Evolutionary conservation across 2,329 filamentous ascomycete species (phyloP).

Genomic region (Phyllosticta ampelicida): DNA sequence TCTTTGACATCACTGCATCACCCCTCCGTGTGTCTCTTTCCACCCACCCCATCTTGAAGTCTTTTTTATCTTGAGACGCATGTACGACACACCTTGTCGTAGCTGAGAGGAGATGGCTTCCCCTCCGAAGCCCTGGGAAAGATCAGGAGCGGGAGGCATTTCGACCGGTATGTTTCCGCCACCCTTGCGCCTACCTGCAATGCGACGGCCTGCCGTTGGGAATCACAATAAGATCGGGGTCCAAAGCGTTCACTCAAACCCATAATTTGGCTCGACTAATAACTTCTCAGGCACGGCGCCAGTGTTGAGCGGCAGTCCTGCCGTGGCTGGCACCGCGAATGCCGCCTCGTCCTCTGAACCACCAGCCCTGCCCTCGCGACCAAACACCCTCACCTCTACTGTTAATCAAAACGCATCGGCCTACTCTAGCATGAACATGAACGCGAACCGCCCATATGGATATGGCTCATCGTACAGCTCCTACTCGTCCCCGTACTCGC

Average conservation of each 20-base stretch:
- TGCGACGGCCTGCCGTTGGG: not conserved
- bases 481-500: constrained; percentile 46
- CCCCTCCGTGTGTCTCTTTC: not conserved
- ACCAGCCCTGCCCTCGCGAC: constrained; percentile 70
- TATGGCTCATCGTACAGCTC: constrained; percentile 41
- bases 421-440: constrained; percentile 54
- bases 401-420: constrained; percentile 82
- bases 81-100: constrained; percentile 17
- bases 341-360: constrained; percentile 30
- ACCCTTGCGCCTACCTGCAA: not conserved
- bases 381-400: constrained; percentile 63
- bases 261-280: constrained; percentile 1
- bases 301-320: constrained; percentile 31
- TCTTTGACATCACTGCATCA: constrained; percentile 11
- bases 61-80: constrained; percentile 5
- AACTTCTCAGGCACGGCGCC: constrained; percentile 23
- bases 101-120: constrained; percentile 46
- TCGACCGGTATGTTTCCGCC: constrained; percentile 11
- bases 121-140: constrained; percentile 97
- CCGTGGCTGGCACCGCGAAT: constrained; percentile 34
- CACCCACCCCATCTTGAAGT: not conserved
- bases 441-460: constrained; percentile 41
- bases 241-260: not conserved
- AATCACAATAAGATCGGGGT: not conserved
- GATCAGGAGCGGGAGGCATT: constrained; percentile 48